Evolutionary conservation across 805 yeast species (phyloP).

Genomic region (Wickerhamiella domercqiae): DNA sequence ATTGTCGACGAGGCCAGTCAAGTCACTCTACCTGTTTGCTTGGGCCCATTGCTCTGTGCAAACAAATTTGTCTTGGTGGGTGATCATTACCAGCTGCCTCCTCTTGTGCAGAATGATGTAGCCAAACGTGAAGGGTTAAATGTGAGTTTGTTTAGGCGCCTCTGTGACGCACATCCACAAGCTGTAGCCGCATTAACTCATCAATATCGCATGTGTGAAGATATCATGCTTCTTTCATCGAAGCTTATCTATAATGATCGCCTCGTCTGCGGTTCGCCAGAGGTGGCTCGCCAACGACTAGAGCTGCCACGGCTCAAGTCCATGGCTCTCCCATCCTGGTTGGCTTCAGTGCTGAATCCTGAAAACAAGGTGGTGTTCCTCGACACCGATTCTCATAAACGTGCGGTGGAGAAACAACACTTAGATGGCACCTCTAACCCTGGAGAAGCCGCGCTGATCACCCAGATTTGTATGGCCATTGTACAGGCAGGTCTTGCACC

Average conservation of each 20-base stretch:
- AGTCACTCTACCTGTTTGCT: slow-evolving; percentile 74
- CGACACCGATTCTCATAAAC: slow-evolving; percentile 43
- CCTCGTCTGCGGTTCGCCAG: slow-evolving; percentile 59
- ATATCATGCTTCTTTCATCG: slow-evolving; percentile 73
- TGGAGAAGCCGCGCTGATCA: slow-evolving; percentile 52
- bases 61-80: slow-evolving; percentile 86
- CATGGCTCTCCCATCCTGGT: slow-evolving; percentile 2
- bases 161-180: slow-evolving; percentile 59
- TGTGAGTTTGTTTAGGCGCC: slow-evolving; percentile 55
- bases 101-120: slow-evolving; percentile 54
- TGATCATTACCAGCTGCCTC: slow-evolving; percentile 88
- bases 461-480: slow-evolving; percentile 37
- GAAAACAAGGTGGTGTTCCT: slow-evolving; percentile 52
- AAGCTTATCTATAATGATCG: slow-evolving; percentile 60
- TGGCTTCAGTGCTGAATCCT: slow-evolving; percentile 32
- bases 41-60: slow-evolving; percentile 73
- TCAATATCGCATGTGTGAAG: slow-evolving; percentile 88
- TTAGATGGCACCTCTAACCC: slow-evolving; percentile 55
- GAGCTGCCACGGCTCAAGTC: slow-evolving; percentile 29
- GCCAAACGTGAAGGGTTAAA: slow-evolving; percentile 57
- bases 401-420: neutral
- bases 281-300: slow-evolving; percentile 46
- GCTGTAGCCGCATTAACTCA: slow-evolving; percentile 61
- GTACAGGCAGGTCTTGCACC: slow-evolving; percentile 29
- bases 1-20: slow-evolving; percentile 96